These are phyloP conservation scores for Mucor racemosus DNA, from an alignment of 371 early-diverging fungal genomes.

Conservation along the genomic window DNA sequence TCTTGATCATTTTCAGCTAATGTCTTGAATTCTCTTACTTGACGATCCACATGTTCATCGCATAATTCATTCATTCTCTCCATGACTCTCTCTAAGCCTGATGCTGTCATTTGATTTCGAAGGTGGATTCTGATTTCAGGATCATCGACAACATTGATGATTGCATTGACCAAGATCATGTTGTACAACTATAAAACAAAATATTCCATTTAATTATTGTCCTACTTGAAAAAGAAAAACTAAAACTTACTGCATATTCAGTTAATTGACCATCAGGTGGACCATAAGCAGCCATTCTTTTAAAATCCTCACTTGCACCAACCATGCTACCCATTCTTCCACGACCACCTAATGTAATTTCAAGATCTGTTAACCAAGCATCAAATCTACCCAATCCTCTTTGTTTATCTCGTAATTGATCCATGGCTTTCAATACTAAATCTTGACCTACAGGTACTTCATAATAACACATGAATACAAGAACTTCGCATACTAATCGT, in stretches of 20 bases:
- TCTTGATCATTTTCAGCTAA: constrained; percentile 80
- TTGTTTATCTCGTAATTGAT: constrained; percentile 59
- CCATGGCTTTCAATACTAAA: constrained; percentile 74
- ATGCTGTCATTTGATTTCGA: constrained; percentile 77
- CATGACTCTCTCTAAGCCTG: constrained; percentile 74
- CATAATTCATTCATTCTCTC: constrained; percentile 73
- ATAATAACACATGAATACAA: constrained; percentile 82
- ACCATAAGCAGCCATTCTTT: constrained; percentile 60
- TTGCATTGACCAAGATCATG: constrained; percentile 82
- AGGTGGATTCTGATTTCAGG: constrained; percentile 78
- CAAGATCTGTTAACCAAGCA: constrained; percentile 81
- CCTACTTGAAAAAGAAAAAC: background rate
- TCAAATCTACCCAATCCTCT: constrained; percentile 73
- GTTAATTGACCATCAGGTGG: constrained; percentile 74
- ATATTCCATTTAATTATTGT: background rate
- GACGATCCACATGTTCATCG: constrained; percentile 73
- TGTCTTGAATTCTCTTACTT: constrained; percentile 74
- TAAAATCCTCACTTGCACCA: constrained; percentile 78
- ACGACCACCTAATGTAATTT: constrained; percentile 74
- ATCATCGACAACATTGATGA: constrained; percentile 82
- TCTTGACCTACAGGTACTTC: constrained; percentile 79
- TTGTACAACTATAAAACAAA: constrained; percentile 60
- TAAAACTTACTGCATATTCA: constrained; percentile 71
- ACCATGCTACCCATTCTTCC: constrained; percentile 88
- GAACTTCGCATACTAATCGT: constrained; percentile 78